These are phyloP conservation scores for Hypoxylon sp. DNA, from an alignment of 2,329 filamentous ascomycete genomes.

Conservation along the genomic window DNA sequence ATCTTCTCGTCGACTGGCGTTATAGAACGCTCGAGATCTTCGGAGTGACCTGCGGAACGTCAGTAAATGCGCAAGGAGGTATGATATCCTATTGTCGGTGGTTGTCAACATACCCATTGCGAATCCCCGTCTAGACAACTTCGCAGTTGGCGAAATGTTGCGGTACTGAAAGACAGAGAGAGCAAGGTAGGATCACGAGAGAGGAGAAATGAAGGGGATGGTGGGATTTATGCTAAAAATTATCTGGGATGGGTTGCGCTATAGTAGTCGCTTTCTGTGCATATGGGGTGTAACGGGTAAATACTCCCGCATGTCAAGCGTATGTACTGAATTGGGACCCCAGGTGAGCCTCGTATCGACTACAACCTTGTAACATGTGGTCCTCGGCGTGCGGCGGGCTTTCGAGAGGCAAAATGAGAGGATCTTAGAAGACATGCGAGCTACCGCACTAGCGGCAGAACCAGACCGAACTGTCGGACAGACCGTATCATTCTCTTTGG, in stretches of 20 bases:
- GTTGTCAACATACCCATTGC: slow-evolving; percentile 39
- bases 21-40: slow-evolving; percentile 38
- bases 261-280: slow-evolving; percentile 5
- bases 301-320: slow-evolving; percentile 28
- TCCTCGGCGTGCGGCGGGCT: slow-evolving; percentile 33
- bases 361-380: slow-evolving; percentile 21
- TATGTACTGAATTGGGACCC: slow-evolving; percentile 22
- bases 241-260: slow-evolving; percentile 23
- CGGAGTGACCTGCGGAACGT: slow-evolving; percentile 28
- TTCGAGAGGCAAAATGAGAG: slow-evolving; percentile 33
- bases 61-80: slow-evolving; percentile 6
- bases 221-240: slow-evolving; percentile 44
- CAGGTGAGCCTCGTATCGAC: slow-evolving; percentile 37
- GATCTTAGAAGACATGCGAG: slow-evolving; percentile 17
- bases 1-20: slow-evolving; percentile 38
- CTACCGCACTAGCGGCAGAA: slow-evolving; percentile 27
- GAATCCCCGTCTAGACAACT: slow-evolving; percentile 29
- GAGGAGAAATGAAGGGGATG: slow-evolving; percentile 27
- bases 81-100: not conserved
- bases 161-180: slow-evolving; percentile 32
- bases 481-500: slow-evolving; percentile 42
- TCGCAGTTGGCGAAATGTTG: slow-evolving; percentile 23
- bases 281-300: slow-evolving; percentile 34
- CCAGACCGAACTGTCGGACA: slow-evolving; percentile 42
- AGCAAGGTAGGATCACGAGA: slow-evolving; percentile 25